phyloP scores from a whole-genome alignment of 2,329 filamentous ascomycete species.

The Beauveria sp. region DNA sequence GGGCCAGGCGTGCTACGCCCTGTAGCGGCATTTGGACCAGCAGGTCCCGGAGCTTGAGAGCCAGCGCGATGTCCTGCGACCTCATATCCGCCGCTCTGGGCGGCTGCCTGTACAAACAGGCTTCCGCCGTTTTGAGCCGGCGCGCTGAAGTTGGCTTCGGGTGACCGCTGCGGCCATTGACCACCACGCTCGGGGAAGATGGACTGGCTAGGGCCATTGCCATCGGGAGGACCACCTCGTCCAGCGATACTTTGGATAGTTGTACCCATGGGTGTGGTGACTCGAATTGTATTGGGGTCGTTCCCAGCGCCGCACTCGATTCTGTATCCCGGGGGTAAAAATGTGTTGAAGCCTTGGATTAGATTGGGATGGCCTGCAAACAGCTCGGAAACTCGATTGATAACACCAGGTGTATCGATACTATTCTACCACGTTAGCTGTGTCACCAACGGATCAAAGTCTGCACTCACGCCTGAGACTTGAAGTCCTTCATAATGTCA shows the following conservation, averaged over 20 bases:
- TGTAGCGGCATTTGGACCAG: slow-evolving; percentile 48
- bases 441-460: background rate
- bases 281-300: slow-evolving; percentile 90
- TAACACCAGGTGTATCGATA: slow-evolving; percentile 95
- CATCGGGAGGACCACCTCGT: slow-evolving; percentile 40
- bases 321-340: slow-evolving; percentile 87
- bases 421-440: slow-evolving; percentile 34
- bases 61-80: slow-evolving; percentile 14
- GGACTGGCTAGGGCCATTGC: slow-evolving; percentile 32
- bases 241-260: slow-evolving; percentile 79
- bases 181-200: slow-evolving; percentile 40
- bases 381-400: slow-evolving; percentile 89
- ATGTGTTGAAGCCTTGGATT: slow-evolving; percentile 98
- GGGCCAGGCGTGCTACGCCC: slow-evolving; percentile 51
- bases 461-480: slow-evolving; percentile 76
- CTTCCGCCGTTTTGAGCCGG: slow-evolving; percentile 44
- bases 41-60: slow-evolving; percentile 31
- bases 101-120: slow-evolving; percentile 38
- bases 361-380: slow-evolving; percentile 93
- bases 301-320: slow-evolving; percentile 94
- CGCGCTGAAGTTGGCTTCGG: slow-evolving; percentile 54
- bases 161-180: slow-evolving; percentile 51
- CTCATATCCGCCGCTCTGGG: slow-evolving; percentile 29
- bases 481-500: slow-evolving; percentile 99
- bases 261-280: slow-evolving; percentile 96